Conservation (phyloP, 129 eudicot species). For the Cynara cardunculus region DNA sequence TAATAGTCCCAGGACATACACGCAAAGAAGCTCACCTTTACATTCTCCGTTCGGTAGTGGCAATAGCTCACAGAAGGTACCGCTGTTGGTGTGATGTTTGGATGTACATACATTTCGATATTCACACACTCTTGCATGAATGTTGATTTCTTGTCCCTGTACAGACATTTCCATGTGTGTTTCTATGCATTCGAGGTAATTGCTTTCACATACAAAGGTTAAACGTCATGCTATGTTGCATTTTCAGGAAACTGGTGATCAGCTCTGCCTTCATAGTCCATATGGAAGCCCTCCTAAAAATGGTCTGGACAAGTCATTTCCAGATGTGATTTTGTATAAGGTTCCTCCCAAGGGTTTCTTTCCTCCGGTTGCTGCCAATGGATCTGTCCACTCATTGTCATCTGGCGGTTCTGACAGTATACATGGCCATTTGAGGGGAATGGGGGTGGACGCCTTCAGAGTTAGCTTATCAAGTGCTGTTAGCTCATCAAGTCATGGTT, state of each 20-base stretch:
- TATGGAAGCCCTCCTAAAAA: conserved; percentile 46
- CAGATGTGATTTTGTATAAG: conserved; percentile 60
- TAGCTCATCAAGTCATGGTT: conserved; percentile 94
- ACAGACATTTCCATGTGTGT: background rate
- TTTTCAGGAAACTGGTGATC: conserved; percentile 75
- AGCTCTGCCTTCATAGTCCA: conserved; percentile 70
- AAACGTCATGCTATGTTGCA: conserved; percentile 11
- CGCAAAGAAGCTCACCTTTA: conserved; percentile 86
- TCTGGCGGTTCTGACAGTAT: conserved; percentile 49
- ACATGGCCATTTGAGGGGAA: conserved; percentile 43
- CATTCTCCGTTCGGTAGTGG: conserved; percentile 79
- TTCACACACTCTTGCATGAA: too few species aligned
- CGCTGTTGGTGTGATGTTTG: background rate
- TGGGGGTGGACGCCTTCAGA: conserved; percentile 58
- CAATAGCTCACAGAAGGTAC: conserved; percentile 79
- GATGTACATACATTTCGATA: background rate
- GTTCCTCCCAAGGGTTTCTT: conserved; percentile 47
- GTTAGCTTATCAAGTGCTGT: conserved; percentile 91
- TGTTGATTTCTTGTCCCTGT: background rate
- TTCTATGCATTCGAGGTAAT: background rate
- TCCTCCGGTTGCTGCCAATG: conserved; percentile 32
- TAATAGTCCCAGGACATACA: conserved; percentile 85
- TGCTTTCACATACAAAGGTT: conserved; percentile 13
- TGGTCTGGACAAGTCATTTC: conserved; percentile 67
- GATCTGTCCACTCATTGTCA: conserved; percentile 34